phyloP scores from a whole-genome alignment of 352 stramenopile species.

The Elongisporangium prolatum region DNA sequence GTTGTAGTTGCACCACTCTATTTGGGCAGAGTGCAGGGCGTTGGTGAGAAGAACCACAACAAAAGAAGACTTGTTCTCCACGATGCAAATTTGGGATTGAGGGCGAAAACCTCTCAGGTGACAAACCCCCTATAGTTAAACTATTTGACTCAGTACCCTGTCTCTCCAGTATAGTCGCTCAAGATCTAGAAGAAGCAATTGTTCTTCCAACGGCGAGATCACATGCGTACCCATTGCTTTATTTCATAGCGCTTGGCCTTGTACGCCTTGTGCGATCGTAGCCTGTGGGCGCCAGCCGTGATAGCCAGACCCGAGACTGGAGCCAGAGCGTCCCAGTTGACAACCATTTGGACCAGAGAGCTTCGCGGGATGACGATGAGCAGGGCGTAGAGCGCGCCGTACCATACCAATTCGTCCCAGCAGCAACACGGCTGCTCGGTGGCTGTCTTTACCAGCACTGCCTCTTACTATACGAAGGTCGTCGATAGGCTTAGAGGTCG shows the following conservation, averaged over 20 bases:
- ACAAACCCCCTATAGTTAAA: no score
- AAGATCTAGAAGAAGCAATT: no score
- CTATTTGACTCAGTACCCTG: no score
- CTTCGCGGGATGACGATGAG: constrained; percentile 25
- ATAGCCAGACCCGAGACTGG: constrained; percentile 88
- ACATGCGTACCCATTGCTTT: no score
- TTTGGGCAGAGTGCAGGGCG: no score
- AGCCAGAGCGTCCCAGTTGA: constrained; percentile 38
- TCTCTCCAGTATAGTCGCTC: no score
- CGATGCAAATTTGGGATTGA: no score
- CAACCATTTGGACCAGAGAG: constrained; percentile 22
- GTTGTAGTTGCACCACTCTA: no score
- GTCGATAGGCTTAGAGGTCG: not conserved
- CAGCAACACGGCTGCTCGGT: constrained; percentile 16
- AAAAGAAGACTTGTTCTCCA: no score
- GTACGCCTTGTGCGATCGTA: constrained; percentile 96
- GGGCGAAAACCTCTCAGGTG: no score
- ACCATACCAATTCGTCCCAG: constrained; percentile 49
- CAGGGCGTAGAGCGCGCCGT: constrained; percentile 48
- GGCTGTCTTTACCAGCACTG: constrained; percentile 13
- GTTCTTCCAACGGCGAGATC: no score
- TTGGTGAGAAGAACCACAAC: no score
- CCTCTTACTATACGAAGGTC: constrained; percentile 11
- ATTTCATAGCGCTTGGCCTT: constrained; percentile 82
- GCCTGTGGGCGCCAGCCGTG: constrained; percentile 91